These are phyloP conservation scores for Nyssa sinensis DNA, from an alignment of 148 eudicot species.

Conservation along the genomic window DNA sequence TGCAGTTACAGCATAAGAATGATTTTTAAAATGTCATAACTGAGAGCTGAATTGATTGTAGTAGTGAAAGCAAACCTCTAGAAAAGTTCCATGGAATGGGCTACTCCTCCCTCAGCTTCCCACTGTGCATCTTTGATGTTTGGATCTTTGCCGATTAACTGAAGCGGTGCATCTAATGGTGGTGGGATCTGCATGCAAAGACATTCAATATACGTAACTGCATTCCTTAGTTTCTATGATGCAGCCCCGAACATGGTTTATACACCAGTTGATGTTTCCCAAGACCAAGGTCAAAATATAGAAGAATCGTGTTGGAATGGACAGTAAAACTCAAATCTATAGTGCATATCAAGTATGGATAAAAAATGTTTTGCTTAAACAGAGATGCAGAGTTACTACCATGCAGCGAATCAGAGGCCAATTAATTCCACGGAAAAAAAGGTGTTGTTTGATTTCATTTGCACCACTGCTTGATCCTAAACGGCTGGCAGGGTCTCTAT, in stretches of 20 bases:
- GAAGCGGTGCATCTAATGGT: constrained; percentile 72
- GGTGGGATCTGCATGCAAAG: constrained; percentile 66
- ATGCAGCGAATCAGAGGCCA: constrained; percentile 97
- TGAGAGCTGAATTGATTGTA: neutral
- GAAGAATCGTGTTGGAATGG: neutral
- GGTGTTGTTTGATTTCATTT: constrained; percentile 76
- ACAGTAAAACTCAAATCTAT: constrained; percentile 1
- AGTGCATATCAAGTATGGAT: neutral
- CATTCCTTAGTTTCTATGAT: neutral
- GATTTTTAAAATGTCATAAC: neutral
- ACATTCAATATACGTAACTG: neutral
- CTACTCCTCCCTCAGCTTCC: constrained; percentile 85
- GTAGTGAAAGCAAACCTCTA: constrained; percentile 40
- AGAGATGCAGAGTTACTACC: constrained; percentile 44
- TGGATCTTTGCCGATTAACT: constrained; percentile 59
- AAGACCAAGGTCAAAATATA: neutral
- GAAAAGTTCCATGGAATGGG: constrained; percentile 57
- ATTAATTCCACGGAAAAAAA: constrained; percentile 80
- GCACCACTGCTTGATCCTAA: constrained; percentile 80
- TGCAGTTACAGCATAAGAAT: neutral
- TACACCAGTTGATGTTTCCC: neutral
- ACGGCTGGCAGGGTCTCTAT: constrained; percentile 84
- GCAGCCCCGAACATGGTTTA: neutral
- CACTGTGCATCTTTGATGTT: constrained; percentile 54
- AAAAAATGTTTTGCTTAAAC: neutral